phyloP scores from a whole-genome alignment of 208 protist species.

The Leishmania braziliensis region DNA sequence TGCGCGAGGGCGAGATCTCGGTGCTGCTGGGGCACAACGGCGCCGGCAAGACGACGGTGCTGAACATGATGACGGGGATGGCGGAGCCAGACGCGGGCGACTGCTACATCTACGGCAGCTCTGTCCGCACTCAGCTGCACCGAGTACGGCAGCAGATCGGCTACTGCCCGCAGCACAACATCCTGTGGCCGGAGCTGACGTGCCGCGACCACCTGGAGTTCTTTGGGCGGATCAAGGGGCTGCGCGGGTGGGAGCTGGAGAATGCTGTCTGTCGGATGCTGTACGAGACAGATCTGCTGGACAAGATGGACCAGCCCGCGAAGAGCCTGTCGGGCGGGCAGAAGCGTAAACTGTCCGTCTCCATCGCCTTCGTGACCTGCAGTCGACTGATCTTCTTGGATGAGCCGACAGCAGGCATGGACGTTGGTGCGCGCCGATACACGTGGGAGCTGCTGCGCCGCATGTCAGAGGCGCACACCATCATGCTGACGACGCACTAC shows the following conservation, averaged over 20 bases:
- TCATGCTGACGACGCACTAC: conserved; percentile 91
- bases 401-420: conserved; percentile 91
- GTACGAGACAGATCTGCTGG: conserved; percentile 50
- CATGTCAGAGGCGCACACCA: conserved; percentile 57
- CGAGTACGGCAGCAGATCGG: conserved; percentile 78
- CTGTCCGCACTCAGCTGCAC: conserved; percentile 55
- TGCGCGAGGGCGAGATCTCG: conserved; percentile 56
- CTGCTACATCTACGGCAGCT: conserved; percentile 69
- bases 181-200: conserved; percentile 83
- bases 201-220: conserved; percentile 90
- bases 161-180: conserved; percentile 54
- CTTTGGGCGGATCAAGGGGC: conserved; percentile 90
- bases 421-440: conserved; percentile 74
- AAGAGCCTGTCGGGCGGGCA: conserved; percentile 78
- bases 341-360: conserved; percentile 90
- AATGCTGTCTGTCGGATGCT: conserved; percentile 46
- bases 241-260: conserved; percentile 39
- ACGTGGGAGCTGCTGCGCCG: conserved; percentile 79
- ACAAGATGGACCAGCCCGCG: conserved; percentile 46
- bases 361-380: conserved; percentile 88
- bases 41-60: conserved; percentile 83
- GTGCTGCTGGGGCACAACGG: conserved; percentile 80
- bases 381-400: conserved; percentile 89
- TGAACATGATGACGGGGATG: conserved; percentile 90
- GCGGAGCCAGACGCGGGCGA: conserved; percentile 59